Base-by-base conservation (phyloP, 2,329 filamentous ascomycete species). In the Aspergillus texensis region DNA sequence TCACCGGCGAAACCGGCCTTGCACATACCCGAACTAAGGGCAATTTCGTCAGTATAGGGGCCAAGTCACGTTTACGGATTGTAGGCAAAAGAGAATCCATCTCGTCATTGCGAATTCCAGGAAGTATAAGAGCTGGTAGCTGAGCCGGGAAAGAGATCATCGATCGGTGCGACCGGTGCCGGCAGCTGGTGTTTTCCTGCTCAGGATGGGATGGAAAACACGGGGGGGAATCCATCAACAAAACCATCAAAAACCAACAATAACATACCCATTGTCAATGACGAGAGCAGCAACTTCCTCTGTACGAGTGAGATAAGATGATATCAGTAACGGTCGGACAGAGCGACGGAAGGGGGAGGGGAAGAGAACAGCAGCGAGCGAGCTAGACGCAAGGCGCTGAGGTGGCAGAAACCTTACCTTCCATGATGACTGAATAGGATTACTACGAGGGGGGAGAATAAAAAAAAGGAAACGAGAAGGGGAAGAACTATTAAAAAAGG, bases 1-100 rank as follows among this genome's bases (percentile, higher is more conserved):
- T 99, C 95, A 93, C 95, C 95, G 88, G 95, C 95, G 86, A 99
- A 99, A 94, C 95, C 95, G 91, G 95, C 95, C 89, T 99, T 99
- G 88, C 95, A 99, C 95, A 99, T 98, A 90, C 95, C 95, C 85
- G 95, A 98, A 91, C 94, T 98, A 83, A 26, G 45, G 54, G 50
- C 53, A 48, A 53, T 46, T 56, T 39, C 24, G 66, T 70, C 60
- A 70, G 68, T 57, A 65, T 64, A 60, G 54, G 43, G 53, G 56
- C 48, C 41, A 57, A 34, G 16, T 41, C 39, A 57, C 26, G 16
- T 24, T 48, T 30, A 46, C 46, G 3, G 39, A 26, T 57, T 11
- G 14, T 36, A 10, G 30, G 57, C 10, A 14, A 39, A 56, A n/a
- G 19, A 21, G 14, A 53, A 60, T 46, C 32, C 52, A 55, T 54